Evolutionary conservation across 1,284 basidiomycete genomes (phyloP).

Genomic region (Irpex sp.): DNA sequence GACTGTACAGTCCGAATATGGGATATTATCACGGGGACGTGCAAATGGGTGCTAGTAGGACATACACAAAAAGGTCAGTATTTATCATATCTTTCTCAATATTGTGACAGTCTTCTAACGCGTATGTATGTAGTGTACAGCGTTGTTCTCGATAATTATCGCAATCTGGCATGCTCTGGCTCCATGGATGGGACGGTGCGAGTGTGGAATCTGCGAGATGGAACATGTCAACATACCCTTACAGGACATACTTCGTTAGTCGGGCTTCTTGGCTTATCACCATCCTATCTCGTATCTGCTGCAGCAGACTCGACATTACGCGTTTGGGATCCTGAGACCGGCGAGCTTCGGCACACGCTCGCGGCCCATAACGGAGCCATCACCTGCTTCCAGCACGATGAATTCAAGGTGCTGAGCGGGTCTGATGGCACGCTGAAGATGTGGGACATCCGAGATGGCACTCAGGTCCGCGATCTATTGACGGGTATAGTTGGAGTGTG

Average conservation of each 20-base stretch:
- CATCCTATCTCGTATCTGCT: conserved; percentile 87
- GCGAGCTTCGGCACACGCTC: conserved; percentile 75
- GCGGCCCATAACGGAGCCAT: conserved; percentile 91
- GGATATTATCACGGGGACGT: conserved; percentile 88
- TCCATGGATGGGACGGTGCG: conserved; percentile 96
- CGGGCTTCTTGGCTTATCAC: conserved; percentile 82
- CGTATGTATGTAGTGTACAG: conserved; percentile 68
- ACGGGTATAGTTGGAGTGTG: conserved; percentile 90
- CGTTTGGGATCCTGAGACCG: conserved; percentile 87
- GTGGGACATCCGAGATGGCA: conserved; percentile 90
- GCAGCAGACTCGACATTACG: conserved; percentile 92
- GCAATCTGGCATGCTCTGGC: conserved; percentile 88
- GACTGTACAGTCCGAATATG: conserved; percentile 92
- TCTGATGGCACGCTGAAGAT: conserved; percentile 95
- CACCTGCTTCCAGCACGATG: conserved; percentile 96
- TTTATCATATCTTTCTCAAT: conserved; percentile 1
- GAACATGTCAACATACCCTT: conserved; percentile 76
- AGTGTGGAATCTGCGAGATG: conserved; percentile 85
- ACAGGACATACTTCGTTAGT: conserved; percentile 88
- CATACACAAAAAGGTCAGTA: conserved; percentile 86
- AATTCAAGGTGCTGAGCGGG: conserved; percentile 91
- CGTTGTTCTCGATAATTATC: conserved; percentile 80
- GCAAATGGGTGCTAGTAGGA: conserved; percentile 77
- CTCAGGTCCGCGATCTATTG: conserved; percentile 80
- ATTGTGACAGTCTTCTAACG: neutral